Base-by-base conservation (phyloP, 495 filamentous ascomycete genomes). In the Polyplosphaeria fusca region DNA sequence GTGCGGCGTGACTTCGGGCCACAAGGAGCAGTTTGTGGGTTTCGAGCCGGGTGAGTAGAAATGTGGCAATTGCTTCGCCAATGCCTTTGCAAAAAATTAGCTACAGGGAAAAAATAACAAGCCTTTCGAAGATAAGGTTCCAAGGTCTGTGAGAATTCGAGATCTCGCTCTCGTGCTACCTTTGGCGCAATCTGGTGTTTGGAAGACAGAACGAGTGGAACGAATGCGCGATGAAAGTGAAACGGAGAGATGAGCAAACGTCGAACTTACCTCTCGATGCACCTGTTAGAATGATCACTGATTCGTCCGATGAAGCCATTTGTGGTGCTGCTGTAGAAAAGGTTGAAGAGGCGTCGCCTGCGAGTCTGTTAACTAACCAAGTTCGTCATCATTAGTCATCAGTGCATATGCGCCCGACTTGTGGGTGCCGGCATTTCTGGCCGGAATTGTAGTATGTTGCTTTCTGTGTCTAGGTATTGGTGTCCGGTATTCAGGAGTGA, bases 1-100 rank as follows among this genome's bases (percentile, higher is more conserved):
- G 77, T 27, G 81, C 78, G 28, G 78, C 77, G 38, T 77, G 68
- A 57, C 79, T 87, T 52, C 93, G 84, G 13, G 93, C 86, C 25
- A 92, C 75, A 4, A 89, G 74, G 37, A 96, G 81, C 18, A 95
- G 77, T 42, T 86, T 88, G 73, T 89, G 82, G 0, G 75, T 73
- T 50, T 73, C 68, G 11, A 22, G 38, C 18, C 13, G 26, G n/a
- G 75, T 59, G 47, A 96, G 80, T 28, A 98, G 81, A 64, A 82
- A 79, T 59, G 86, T 76, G 25, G 87, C 79, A 23, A 92, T 81
- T 9, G 89, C 89, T 20, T 87, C 80, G 43, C 93, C 93, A 57
- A 97, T 87, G 30, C 93, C 92, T 72, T 35, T 35, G 7, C 30
- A 35, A 35, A 14, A 35, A 35, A 35, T 7, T 35, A 35, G 14